A percentile compares a stretch with the other conserved stretches of the same genome.
phyloP scores from a whole-genome alignment of 768 basidiomycete species.

The Naganishia vishniacii region DNA sequence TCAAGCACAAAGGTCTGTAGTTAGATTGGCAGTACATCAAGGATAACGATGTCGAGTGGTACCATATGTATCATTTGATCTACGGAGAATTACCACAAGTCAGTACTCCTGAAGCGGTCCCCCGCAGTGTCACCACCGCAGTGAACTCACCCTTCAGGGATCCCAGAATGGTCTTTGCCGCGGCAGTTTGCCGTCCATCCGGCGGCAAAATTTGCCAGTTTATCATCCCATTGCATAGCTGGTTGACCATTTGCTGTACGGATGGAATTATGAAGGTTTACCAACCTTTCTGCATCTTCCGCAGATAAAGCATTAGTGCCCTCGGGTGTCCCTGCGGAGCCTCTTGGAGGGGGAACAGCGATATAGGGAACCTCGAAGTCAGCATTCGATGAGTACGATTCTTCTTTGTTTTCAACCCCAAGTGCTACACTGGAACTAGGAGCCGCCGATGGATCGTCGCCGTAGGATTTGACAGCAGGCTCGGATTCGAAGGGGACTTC shows the following conservation, averaged over 20 bases:
- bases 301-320: neutral
- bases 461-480: too few relatives aligned
- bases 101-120: neutral
- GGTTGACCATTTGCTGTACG: neutral
- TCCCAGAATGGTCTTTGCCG: neutral
- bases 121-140: neutral
- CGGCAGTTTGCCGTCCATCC: constrained; percentile 2
- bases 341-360: neutral
- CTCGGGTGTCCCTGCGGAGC: neutral
- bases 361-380: neutral
- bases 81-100: neutral
- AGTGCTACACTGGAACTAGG: neutral
- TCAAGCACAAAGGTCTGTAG: neutral
- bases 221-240: neutral
- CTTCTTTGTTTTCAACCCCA: neutral
- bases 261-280: neutral
- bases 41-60: neutral
- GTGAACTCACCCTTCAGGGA: neutral
- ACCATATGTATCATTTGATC: neutral
- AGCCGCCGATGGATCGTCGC: too few relatives aligned
- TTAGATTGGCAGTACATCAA: neutral
- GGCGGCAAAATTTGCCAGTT: neutral
- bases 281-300: neutral
- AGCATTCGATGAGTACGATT: neutral
- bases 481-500: too few relatives aligned